Conservation (phyloP, 2,329 filamentous ascomycete species). For the Cephalotrichum gorgonifer region DNA sequence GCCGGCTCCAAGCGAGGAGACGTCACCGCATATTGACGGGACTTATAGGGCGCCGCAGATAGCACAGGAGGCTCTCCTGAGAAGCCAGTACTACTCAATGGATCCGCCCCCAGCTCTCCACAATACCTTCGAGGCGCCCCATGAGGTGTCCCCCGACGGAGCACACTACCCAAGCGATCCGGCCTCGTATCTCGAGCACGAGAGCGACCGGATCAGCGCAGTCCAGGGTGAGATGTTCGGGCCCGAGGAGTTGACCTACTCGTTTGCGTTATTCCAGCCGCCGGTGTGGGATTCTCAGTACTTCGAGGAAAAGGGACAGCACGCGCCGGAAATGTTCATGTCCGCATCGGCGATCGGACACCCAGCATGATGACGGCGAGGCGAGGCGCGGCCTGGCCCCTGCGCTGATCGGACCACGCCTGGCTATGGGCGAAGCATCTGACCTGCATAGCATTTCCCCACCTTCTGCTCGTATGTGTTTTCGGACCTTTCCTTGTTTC, state of each 20-base stretch:
- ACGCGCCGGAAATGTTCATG: not conserved
- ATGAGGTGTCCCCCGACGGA: not conserved
- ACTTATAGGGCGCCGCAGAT: not conserved
- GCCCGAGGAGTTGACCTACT: constrained; percentile 7
- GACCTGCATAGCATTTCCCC: too few species aligned
- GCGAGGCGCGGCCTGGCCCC: not conserved
- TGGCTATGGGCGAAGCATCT: too few species aligned
- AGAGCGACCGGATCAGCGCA: constrained; percentile 10
- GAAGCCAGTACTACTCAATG: not conserved
- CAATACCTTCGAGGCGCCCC: not conserved
- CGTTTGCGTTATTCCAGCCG: constrained; percentile 1
- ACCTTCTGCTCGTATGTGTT: too few species aligned
- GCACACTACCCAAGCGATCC: not conserved
- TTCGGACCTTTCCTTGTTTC: too few species aligned
- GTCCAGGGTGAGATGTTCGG: constrained; percentile 16
- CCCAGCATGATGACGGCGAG: not conserved
- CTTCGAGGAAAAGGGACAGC: constrained; percentile 1
- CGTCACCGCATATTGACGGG: not conserved
- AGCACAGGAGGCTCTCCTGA: not conserved
- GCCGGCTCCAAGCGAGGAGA: not conserved
- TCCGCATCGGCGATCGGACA: not conserved
- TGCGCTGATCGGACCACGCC: too few species aligned
- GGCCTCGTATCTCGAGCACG: not conserved
- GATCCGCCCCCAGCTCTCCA: not conserved
- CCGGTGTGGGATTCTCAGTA: not conserved